These are phyloP conservation scores for Scalesia atractyloides DNA, from an alignment of 129 eudicot genomes.

Conservation along the genomic window DNA sequence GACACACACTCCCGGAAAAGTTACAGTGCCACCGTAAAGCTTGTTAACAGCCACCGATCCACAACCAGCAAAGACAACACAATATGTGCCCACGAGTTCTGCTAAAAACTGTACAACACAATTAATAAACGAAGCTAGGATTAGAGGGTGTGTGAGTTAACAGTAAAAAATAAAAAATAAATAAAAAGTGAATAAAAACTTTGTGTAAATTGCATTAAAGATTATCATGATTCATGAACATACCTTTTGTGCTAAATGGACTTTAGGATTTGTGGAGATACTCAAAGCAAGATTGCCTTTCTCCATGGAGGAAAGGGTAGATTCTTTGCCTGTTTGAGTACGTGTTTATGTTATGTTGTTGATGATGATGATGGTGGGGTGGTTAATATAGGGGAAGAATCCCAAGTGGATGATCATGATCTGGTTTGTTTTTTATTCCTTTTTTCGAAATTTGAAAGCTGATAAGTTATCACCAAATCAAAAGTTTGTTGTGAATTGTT, in stretches of 20 bases:
- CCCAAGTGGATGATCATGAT: neutral
- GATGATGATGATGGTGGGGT: neutral
- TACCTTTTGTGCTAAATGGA: constrained; percentile 40
- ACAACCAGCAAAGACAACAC: constrained; percentile 60
- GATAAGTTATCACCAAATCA: neutral
- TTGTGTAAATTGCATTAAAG: too few relatives aligned
- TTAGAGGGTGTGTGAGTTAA: too few relatives aligned
- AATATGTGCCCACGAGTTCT: constrained; percentile 61
- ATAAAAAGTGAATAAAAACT: too few relatives aligned
- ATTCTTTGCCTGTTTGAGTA: neutral
- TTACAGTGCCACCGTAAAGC: constrained; percentile 53
- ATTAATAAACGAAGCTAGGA: too few relatives aligned
- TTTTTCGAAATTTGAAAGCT: neutral
- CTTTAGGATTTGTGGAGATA: constrained; percentile 26
- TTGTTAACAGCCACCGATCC: constrained; percentile 68
- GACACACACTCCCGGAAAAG: constrained; percentile 59
- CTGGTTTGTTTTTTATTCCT: neutral
- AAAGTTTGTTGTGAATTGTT: constrained; percentile 5
- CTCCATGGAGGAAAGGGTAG: constrained; percentile 20
- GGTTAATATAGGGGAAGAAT: neutral
- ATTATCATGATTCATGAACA: too few relatives aligned
- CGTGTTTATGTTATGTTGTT: neutral
- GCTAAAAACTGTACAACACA: constrained; percentile 46
- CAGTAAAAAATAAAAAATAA: too few relatives aligned
- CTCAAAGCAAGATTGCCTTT: constrained; percentile 26